These are phyloP conservation scores for Ustilago nuda DNA, from an alignment of 1,284 basidiomycete species.

Conservation along the genomic window DNA sequence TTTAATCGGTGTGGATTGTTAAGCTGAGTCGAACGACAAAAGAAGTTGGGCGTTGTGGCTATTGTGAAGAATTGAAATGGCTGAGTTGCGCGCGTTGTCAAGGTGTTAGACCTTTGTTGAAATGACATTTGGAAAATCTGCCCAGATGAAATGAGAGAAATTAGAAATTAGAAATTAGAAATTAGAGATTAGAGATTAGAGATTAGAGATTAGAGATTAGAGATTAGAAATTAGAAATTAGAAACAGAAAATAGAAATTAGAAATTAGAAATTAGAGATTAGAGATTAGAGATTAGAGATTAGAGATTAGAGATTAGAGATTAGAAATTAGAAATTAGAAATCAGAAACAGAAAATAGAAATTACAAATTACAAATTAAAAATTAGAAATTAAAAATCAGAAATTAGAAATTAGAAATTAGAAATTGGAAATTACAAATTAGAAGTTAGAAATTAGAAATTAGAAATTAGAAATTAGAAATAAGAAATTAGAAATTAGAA, in stretches of 20 bases:
- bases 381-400: background rate
- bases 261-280: background rate
- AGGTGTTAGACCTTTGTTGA: slow-evolving; percentile 14
- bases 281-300: background rate
- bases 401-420: background rate
- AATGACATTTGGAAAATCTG: slow-evolving; percentile 3
- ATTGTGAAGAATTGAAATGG: background rate
- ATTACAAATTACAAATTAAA: background rate
- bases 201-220: too few species aligned
- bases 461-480: too few species aligned
- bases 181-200: background rate
- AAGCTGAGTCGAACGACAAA: slow-evolving; percentile 7
- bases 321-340: too few species aligned
- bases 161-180: background rate
- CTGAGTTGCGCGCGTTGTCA: slow-evolving; percentile 3
- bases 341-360: too few species aligned
- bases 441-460: too few species aligned
- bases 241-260: too few species aligned
- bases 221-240: too few species aligned
- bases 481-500: too few species aligned
- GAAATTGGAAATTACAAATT: background rate
- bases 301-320: too few species aligned
- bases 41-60: background rate
- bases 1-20: background rate
- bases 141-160: background rate